These are phyloP conservation scores for Canavalia ensiformis DNA, from an alignment of 306 rosid genomes.

Conservation along the genomic window DNA sequence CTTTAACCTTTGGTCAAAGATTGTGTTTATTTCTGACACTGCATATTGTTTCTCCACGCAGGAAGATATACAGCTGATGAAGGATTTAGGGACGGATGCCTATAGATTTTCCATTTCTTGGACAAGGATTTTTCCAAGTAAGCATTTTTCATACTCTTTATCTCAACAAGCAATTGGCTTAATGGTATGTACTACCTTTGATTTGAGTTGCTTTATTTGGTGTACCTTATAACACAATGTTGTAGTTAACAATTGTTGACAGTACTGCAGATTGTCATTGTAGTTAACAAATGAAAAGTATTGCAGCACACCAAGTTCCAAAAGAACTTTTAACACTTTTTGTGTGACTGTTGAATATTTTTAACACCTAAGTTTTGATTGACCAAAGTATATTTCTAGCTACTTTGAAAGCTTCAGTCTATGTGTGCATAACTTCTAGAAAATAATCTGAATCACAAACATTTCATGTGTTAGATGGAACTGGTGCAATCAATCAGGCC, in stretches of 20 bases:
- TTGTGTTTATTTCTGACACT: constrained; percentile 2
- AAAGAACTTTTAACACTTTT: constrained; percentile 4
- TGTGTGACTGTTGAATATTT: background rate
- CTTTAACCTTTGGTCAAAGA: constrained; percentile 25
- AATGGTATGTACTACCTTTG: background rate
- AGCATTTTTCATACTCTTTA: constrained; percentile 33
- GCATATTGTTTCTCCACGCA: constrained; percentile 37
- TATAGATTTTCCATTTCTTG: constrained; percentile 94
- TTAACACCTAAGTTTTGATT: background rate
- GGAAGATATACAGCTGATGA: constrained; percentile 88
- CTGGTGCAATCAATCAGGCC: constrained; percentile 75
- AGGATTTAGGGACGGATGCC: constrained; percentile 91
- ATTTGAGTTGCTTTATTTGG: background rate
- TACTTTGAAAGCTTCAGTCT: background rate
- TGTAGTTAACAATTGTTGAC: background rate
- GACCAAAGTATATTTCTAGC: constrained; percentile 14
- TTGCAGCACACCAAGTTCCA: background rate
- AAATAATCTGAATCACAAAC: constrained; percentile 19
- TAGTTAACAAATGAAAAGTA: background rate
- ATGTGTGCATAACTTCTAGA: background rate
- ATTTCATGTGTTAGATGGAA: constrained; percentile 69
- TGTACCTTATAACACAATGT: constrained; percentile 5
- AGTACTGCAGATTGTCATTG: background rate
- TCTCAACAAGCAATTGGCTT: background rate
- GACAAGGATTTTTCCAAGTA: constrained; percentile 91